Percentiles rank a stretch among this genome's conserved stretches.
Conservation (phyloP, 1,284 basidiomycete genomes). For the Puccinia novopanici region DNA sequence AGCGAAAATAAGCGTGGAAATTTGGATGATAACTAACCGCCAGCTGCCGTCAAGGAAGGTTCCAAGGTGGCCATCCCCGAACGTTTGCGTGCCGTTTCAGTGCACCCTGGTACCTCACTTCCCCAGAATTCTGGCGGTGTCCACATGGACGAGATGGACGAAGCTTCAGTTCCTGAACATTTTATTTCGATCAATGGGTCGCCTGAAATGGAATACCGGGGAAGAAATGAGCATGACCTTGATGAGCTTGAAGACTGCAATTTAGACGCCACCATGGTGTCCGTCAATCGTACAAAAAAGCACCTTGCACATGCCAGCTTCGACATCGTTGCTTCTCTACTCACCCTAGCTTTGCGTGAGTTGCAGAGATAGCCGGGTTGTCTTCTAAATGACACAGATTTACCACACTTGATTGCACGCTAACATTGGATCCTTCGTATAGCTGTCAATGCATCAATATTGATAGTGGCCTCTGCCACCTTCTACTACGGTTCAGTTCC, state of each 20-base stretch:
- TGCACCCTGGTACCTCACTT: not conserved
- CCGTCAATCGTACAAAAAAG: slow-evolving; percentile 4
- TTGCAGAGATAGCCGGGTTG: slow-evolving; percentile 62
- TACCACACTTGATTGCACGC: not conserved
- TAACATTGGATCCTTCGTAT: not conserved
- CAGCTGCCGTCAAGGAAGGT: slow-evolving; percentile 7
- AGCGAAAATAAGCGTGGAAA: not conserved
- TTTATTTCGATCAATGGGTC: not conserved
- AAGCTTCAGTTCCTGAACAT: not conserved
- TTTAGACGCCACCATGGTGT: slow-evolving; percentile 9
- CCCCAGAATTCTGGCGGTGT: not conserved
- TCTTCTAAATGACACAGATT: not conserved
- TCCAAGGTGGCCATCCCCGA: slow-evolving; percentile 46
- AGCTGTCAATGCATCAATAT: slow-evolving; percentile 58
- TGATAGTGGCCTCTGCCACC: slow-evolving; percentile 64
- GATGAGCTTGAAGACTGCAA: not conserved
- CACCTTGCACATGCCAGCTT: slow-evolving; percentile 57
- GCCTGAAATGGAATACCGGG: not conserved
- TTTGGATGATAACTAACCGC: not conserved
- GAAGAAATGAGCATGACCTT: not conserved
- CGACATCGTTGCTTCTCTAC: slow-evolving; percentile 58
- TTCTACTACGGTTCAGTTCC: slow-evolving; percentile 64
- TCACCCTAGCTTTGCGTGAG: slow-evolving; percentile 55
- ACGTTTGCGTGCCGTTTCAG: slow-evolving; percentile 7
- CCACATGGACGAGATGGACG: not conserved